Base-by-base conservation (phyloP, 2,329 filamentous ascomycete genomes). In the Nothophaeocryptopus gaeumannii region DNA sequence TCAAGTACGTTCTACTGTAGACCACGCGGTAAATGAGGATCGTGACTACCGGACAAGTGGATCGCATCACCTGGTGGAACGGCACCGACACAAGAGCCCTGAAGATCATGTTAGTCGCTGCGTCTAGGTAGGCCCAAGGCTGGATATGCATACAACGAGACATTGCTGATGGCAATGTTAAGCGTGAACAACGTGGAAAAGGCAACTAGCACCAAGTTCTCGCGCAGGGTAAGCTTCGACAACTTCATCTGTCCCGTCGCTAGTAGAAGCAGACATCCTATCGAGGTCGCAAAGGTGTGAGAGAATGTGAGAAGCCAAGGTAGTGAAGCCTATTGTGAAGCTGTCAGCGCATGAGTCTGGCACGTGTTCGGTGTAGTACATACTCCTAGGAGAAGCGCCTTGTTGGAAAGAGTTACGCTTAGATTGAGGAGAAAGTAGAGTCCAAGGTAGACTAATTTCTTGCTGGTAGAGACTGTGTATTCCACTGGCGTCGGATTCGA, bases 61-160 rank as follows among this genome's bases (percentile, higher is more conserved):
- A 82, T 54, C 82, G 78, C 67, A 84, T 77, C 53, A 82, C 80
- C 66, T 84, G 81, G 66, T 84, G 82, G 67, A 84, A 84, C 2
- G 82, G 78, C 14, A 84, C 78, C 1, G 82, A 83, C 37, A 82
- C 80, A 73, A 55, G 50, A 26, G 55, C 47, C 34, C 56, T 58
- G 12, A 14, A n/a, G 11, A 11, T 37, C 11, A 15, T 10, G 39
- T 50, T 14, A 52, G 50, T 26, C 20, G 20, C 20, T 7, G 20
- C 20, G 20, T 7, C 20, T 26, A 26, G 20, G 7, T 26, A 26
- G 20, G 7, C 4, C 20, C 20, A 26, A 26, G 20, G 3, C 20
- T 26, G 20, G 7, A 26, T 3, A 13, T 14, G 62, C 72, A 60
- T 65, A 74, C 72, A 83, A 72, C 15, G 80, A 83, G 32, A 83